Evolutionary conservation across 768 basidiomycete species (phyloP).

Genomic region (Mycena rosella): DNA sequence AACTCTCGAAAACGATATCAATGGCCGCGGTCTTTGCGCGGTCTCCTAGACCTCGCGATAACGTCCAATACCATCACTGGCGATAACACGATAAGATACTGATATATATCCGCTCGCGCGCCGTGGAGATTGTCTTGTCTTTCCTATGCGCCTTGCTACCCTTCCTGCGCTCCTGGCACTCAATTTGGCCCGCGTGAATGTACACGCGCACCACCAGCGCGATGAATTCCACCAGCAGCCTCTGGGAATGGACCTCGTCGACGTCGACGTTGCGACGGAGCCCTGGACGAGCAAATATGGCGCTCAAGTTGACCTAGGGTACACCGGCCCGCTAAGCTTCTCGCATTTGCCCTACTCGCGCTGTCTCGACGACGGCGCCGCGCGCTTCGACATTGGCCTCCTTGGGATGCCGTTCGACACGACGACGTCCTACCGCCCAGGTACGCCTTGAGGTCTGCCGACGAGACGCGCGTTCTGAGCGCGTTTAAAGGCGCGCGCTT

Average conservation of each 20-base stretch:
- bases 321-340: constrained; percentile 74
- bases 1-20: too few species aligned
- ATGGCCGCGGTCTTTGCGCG: too few species aligned
- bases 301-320: constrained; percentile 64
- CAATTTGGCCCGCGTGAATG: background rate
- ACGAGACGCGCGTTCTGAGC: constrained; percentile 44
- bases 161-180: background rate
- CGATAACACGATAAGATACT: background rate
- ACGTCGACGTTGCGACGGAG: constrained; percentile 37
- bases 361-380: constrained; percentile 34
- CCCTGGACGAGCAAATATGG: constrained; percentile 70
- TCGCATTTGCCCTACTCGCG: constrained; percentile 72
- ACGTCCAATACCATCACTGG: background rate
- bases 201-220: background rate
- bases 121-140: background rate
- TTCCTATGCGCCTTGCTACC: background rate
- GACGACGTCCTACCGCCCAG: constrained; percentile 58
- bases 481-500: constrained; percentile 64
- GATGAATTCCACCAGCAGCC: constrained; percentile 14
- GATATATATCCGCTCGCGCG: too few species aligned
- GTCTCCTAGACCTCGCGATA: background rate
- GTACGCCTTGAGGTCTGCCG: constrained; percentile 33
- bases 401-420: constrained; percentile 73
- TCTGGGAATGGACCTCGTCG: constrained; percentile 18
- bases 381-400: constrained; percentile 67